Conservation (phyloP, 768 basidiomycete species). For the Termitomyces sp. region DNA sequence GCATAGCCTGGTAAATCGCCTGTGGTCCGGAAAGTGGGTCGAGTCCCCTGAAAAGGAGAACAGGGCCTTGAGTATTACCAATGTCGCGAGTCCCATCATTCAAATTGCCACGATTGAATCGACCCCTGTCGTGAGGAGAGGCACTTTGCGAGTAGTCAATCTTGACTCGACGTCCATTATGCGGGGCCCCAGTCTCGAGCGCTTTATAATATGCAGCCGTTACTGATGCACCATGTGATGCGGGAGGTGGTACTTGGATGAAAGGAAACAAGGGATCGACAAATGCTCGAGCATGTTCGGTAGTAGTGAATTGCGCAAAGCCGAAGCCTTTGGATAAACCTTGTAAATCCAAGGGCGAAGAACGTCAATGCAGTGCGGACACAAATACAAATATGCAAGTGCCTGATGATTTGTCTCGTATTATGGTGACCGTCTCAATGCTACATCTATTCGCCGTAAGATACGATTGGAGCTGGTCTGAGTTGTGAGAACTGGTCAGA, state of each 20-base stretch:
- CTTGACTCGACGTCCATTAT: slow-evolving; percentile 83
- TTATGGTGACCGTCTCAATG: slow-evolving; percentile 88
- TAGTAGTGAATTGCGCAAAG: slow-evolving; percentile 87
- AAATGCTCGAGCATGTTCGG: slow-evolving; percentile 86
- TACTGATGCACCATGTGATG: slow-evolving; percentile 80
- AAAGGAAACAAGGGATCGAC: slow-evolving; percentile 89
- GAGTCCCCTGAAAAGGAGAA: slow-evolving; percentile 86
- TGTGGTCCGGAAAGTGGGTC: slow-evolving; percentile 86
- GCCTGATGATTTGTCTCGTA: slow-evolving; percentile 96
- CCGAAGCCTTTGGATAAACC: slow-evolving; percentile 95
- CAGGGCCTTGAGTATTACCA: slow-evolving; percentile 75
- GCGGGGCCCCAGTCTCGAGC: slow-evolving; percentile 62
- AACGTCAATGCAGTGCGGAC: slow-evolving; percentile 71
- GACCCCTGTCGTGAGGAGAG: slow-evolving; percentile 61
- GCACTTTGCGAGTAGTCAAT: slow-evolving; percentile 94
- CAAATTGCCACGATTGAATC: slow-evolving; percentile 51
- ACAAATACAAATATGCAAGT: slow-evolving; percentile 79
- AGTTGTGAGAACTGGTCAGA: slow-evolving; percentile 30
- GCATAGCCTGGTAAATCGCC: slow-evolving; percentile 81
- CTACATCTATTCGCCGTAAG: slow-evolving; percentile 67
- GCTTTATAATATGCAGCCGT: slow-evolving; percentile 69
- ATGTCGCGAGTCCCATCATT: slow-evolving; percentile 98
- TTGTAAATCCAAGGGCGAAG: slow-evolving; percentile 65
- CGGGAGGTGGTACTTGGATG: slow-evolving; percentile 87
- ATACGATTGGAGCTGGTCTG: slow-evolving; percentile 71